phyloP scores from a whole-genome alignment of 177 flowering plant species.

The Vitis hybrid region DNA sequence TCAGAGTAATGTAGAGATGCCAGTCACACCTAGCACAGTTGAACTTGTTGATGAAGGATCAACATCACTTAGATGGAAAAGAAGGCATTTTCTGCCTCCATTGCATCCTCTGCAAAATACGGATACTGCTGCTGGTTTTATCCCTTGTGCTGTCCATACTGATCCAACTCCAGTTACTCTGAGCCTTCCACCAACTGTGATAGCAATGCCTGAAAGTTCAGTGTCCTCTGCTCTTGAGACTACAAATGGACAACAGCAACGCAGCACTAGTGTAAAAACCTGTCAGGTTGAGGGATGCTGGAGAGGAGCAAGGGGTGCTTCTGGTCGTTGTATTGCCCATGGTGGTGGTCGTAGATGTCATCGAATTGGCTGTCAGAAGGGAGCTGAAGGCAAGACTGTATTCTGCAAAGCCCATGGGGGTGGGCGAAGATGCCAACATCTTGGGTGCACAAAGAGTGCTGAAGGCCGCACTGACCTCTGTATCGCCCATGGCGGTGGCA shows the following conservation, averaged over 20 bases:
- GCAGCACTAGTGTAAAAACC: constrained; percentile 51
- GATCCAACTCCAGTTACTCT: constrained; percentile 29
- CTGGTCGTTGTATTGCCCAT: constrained; percentile 92
- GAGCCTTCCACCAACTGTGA: constrained; percentile 50
- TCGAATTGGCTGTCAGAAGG: constrained; percentile 78
- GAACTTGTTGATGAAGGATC: constrained; percentile 48
- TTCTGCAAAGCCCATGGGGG: constrained; percentile 99
- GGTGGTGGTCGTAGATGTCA: constrained; percentile 97
- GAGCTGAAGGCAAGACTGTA: constrained; percentile 97
- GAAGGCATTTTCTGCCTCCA: constrained; percentile 20
- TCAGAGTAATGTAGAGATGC: constrained; percentile 23
- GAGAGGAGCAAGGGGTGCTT: constrained; percentile 98
- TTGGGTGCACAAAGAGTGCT: constrained; percentile 98
- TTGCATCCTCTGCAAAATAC: constrained; percentile 12
- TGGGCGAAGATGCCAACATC: constrained; percentile 84
- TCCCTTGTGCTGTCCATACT: neutral
- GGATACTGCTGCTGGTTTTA: too few species aligned
- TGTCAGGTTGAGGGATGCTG: constrained; percentile 89
- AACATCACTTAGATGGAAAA: constrained; percentile 34
- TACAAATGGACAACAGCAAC: constrained; percentile 48
- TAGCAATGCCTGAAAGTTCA: constrained; percentile 62
- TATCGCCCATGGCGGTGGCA: constrained; percentile 97
- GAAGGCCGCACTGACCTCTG: constrained; percentile 98
- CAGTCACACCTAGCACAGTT: constrained; percentile 12
- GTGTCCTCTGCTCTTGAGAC: constrained; percentile 81